phyloP scores from a whole-genome alignment of 2,329 filamentous ascomycete genomes.

The Aspergillus pseudoglaucus region DNA sequence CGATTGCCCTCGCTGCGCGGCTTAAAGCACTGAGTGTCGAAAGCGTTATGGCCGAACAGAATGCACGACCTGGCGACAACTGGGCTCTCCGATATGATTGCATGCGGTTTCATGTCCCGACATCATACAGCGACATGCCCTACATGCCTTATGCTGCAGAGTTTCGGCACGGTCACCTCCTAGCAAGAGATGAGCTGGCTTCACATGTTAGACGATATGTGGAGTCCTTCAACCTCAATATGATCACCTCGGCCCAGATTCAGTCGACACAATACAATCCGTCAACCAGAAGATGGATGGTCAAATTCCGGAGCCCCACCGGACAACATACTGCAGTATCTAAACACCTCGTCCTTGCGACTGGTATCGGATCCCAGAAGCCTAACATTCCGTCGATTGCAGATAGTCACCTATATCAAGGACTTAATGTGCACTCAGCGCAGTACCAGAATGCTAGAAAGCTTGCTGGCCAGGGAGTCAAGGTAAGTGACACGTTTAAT shows the following conservation, averaged over 20 bases:
- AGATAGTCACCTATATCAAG: not conserved
- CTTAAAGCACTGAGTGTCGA: slow-evolving; percentile 38
- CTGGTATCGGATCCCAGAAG: slow-evolving; percentile 4
- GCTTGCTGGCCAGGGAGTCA: too few species aligned
- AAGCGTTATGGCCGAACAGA: slow-evolving; percentile 40
- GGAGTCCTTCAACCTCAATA: slow-evolving; percentile 25
- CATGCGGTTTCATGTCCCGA: slow-evolving; percentile 37
- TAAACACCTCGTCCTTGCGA: slow-evolving; percentile 15
- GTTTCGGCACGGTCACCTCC: slow-evolving; percentile 9
- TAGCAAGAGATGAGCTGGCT: slow-evolving; percentile 11
- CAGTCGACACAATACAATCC: slow-evolving; percentile 18
- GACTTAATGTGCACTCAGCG: too few species aligned
- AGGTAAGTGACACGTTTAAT: too few species aligned
- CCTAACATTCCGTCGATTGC: too few species aligned
- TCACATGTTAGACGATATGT: slow-evolving; percentile 18
- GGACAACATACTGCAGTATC: slow-evolving; percentile 5
- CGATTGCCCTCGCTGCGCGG: slow-evolving; percentile 39
- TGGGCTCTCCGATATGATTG: slow-evolving; percentile 44
- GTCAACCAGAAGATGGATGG: slow-evolving; percentile 17
- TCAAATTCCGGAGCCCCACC: slow-evolving; percentile 14
- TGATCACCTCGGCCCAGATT: slow-evolving; percentile 23
- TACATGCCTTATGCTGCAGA: slow-evolving; percentile 20
- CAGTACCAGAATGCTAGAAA: too few species aligned
- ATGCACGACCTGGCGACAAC: slow-evolving; percentile 38
- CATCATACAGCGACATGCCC: slow-evolving; percentile 30